Evolutionary conservation across 208 protist species (phyloP).

Genomic region (Kentomonas sorsogonicus): DNA sequence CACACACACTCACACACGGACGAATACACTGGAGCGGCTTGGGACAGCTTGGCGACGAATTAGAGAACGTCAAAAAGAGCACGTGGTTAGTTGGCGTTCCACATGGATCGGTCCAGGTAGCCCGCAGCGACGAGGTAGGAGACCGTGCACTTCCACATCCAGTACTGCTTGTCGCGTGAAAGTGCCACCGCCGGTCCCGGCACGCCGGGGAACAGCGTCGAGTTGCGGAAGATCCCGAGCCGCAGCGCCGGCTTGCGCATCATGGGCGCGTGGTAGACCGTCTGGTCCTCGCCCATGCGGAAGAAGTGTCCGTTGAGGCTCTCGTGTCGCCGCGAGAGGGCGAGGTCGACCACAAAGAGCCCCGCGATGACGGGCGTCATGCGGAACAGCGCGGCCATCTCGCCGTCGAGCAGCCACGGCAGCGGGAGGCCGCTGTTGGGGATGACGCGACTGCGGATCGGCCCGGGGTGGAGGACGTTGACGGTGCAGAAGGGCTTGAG

Average conservation of each 20-base stretch:
- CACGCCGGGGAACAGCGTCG: conserved; percentile 43
- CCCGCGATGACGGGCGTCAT: conserved; percentile 51
- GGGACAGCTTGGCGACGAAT: too few relatives aligned
- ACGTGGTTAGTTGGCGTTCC: neutral
- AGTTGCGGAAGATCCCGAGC: conserved; percentile 45
- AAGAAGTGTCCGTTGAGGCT: conserved; percentile 60
- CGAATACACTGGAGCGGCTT: too few relatives aligned
- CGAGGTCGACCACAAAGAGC: conserved; percentile 55
- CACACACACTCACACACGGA: too few relatives aligned
- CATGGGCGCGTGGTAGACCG: conserved; percentile 22
- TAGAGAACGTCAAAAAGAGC: too few relatives aligned
- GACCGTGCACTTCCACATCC: conserved; percentile 42
- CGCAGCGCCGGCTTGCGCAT: conserved; percentile 16
- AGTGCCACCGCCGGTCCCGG: conserved; percentile 37
- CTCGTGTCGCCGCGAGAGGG: conserved; percentile 48
- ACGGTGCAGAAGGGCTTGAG: conserved; percentile 41
- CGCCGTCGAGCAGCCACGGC: conserved; percentile 30
- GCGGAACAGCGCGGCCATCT: conserved; percentile 29
- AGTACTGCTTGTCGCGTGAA: conserved; percentile 29
- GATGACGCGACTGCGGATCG: conserved; percentile 32
- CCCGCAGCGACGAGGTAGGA: conserved; percentile 29
- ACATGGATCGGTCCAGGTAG: conserved; percentile 15
- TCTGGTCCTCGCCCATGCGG: conserved; percentile 71
- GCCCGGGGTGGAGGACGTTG: conserved; percentile 51
- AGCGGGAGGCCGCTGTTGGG: conserved; percentile 36